Evolutionary conservation across 2,329 filamentous ascomycete species (phyloP).

Genomic region (Talaromyces marneffei): DNA sequence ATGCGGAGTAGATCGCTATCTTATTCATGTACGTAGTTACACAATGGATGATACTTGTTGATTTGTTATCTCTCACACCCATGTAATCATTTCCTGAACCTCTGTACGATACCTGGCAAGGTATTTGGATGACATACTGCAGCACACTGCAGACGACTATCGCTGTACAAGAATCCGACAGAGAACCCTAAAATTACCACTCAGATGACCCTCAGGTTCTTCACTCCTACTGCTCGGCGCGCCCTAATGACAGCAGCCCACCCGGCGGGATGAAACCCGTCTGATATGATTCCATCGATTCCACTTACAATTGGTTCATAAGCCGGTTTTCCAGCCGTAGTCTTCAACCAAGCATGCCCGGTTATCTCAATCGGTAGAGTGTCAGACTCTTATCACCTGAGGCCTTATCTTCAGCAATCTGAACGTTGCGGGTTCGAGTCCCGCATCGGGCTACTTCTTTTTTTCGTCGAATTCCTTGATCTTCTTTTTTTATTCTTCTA

Average conservation of each 20-base stretch:
- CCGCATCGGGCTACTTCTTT: slow-evolving; percentile 8
- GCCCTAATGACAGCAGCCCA: too few relatives aligned
- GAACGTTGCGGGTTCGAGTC: slow-evolving; percentile 11
- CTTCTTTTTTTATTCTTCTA: not conserved
- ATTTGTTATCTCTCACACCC: not conserved
- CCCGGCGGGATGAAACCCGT: too few relatives aligned
- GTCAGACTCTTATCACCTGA: slow-evolving; percentile 10
- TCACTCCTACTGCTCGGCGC: too few relatives aligned
- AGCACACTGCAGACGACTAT: too few relatives aligned
- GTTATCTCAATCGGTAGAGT: slow-evolving; percentile 13
- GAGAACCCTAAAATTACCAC: too few relatives aligned
- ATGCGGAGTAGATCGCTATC: not conserved
- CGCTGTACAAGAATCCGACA: too few relatives aligned
- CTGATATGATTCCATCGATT: too few relatives aligned
- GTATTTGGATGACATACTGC: too few relatives aligned
- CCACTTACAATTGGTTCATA: not conserved
- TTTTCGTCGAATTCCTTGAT: slow-evolving; percentile 28
- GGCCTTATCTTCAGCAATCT: not conserved
- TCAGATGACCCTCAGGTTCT: too few relatives aligned
- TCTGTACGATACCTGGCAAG: not conserved
- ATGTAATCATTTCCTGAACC: not conserved
- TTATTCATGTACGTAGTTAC: too few relatives aligned
- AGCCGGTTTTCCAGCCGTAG: too few relatives aligned
- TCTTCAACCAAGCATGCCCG: slow-evolving; percentile 5
- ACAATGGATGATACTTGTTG: not conserved